Evolutionary conservation across 2,329 filamentous ascomycete species (phyloP).

Genomic region (Dactylellina parvicollis): DNA sequence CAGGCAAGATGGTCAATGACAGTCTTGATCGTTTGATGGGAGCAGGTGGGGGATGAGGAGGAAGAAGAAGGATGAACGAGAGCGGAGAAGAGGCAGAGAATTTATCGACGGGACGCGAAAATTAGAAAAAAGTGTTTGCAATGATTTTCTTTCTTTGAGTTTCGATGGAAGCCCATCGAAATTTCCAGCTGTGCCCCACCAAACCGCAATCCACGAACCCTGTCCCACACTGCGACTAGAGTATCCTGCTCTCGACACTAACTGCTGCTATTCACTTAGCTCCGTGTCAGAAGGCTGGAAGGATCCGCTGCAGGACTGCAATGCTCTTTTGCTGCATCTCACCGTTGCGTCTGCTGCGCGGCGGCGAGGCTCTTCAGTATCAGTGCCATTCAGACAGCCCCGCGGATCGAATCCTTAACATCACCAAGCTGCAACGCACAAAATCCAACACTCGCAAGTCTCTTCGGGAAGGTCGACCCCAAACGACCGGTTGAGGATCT

Average conservation of each 20-base stretch:
- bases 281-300: constrained; percentile 8
- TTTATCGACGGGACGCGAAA: constrained; percentile 44
- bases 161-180: constrained; percentile 54
- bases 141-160: constrained; percentile 47
- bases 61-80: constrained; percentile 25
- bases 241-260: constrained; percentile 1
- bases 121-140: constrained; percentile 16
- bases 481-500: too few relatives aligned
- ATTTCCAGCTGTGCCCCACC: constrained; percentile 52
- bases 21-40: neutral
- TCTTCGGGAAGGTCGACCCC: neutral
- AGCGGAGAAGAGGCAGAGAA: constrained; percentile 35
- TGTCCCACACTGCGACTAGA: neutral
- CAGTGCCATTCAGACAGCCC: constrained; percentile 4
- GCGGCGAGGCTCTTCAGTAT: too few relatives aligned
- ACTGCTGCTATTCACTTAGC: neutral
- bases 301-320: neutral
- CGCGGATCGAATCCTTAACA: constrained; percentile 11
- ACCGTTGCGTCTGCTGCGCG: too few relatives aligned
- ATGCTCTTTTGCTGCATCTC: neutral
- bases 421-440: constrained; percentile 11
- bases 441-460: constrained; percentile 19
- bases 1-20: constrained; percentile 4
- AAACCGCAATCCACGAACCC: constrained; percentile 13
- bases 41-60: neutral